Conservation (phyloP, 2,329 filamentous ascomycete genomes). For the Fusarium nanum region DNA sequence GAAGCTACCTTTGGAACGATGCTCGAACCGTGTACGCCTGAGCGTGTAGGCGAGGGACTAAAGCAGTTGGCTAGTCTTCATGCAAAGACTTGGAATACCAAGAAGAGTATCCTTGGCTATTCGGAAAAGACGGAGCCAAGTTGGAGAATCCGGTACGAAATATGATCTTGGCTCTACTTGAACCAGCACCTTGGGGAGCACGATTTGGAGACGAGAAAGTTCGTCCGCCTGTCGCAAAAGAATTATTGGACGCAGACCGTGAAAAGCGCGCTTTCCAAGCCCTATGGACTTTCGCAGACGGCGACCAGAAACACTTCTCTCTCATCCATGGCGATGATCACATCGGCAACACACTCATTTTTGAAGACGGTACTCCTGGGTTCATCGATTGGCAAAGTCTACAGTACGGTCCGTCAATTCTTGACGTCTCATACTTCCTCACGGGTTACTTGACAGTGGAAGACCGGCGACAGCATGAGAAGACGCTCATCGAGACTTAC, state of each 20-base stretch:
- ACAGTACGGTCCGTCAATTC: background rate
- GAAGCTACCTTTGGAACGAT: background rate
- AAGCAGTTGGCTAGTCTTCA: constrained; percentile 3
- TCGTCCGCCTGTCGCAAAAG: background rate
- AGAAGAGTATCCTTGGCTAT: background rate
- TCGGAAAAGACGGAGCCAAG: background rate
- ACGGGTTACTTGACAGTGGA: background rate
- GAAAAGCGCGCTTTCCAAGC: background rate
- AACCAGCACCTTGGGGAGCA: background rate
- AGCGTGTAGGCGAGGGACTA: background rate
- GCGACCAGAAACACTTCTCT: background rate
- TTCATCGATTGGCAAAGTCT: constrained; percentile 5
- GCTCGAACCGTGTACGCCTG: background rate
- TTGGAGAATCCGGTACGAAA: constrained; percentile 7
- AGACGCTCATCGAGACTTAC: background rate
- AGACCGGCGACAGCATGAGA: background rate
- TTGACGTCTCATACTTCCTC: background rate
- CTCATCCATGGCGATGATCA: constrained; percentile 7
- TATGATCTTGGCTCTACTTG: background rate
- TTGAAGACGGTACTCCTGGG: background rate
- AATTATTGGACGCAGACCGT: background rate
- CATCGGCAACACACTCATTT: background rate
- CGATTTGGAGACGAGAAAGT: background rate
- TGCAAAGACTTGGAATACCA: background rate
- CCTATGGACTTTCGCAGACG: background rate